Evolutionary conservation across 306 rosid genomes (phyloP).

Genomic region (Medicago truncatula): MtrunA17r5.0-ANR NC_053042.1:33856501-33857000

Average conservation of each 20-base stretch:
- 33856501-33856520: background rate
- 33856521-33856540: background rate
- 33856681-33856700: background rate
- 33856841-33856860: conserved; percentile 91
- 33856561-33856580: conserved; percentile 7
- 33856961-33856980: background rate
- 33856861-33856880: conserved; percentile 74
- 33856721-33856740: conserved; percentile 13
- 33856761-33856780: background rate
- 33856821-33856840: conserved; percentile 81
- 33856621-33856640: conserved; percentile 1
- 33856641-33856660: background rate
- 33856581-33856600: conserved; percentile 25
- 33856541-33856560: background rate
- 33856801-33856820: conserved; percentile 64
- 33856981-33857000: background rate
- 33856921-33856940: background rate
- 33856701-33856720: conserved; percentile 23
- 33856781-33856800: conserved; percentile 52
- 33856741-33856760: conserved; percentile 12
- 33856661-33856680: background rate
- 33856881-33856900: conserved; percentile 26
- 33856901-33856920: background rate
- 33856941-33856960: background rate
- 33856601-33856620: background rate